Percentiles rank a stretch among this genome's conserved stretches.
phyloP scores from a whole-genome alignment of 257 asterid species.

The Linaria vulgaris region DNA sequence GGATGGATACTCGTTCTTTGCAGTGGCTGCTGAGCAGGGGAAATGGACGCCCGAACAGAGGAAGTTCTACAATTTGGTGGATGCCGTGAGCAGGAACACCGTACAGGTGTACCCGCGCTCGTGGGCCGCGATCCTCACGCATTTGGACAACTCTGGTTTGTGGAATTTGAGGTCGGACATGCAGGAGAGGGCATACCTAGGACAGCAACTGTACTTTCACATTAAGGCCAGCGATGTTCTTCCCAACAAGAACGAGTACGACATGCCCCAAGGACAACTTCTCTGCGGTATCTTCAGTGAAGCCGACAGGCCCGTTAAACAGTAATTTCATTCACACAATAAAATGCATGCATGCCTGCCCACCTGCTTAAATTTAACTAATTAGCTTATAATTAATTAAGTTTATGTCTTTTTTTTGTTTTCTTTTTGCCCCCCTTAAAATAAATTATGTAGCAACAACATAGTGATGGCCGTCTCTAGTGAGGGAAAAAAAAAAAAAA shows the following conservation, averaged over 20 bases:
- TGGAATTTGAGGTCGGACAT: conserved; percentile 49
- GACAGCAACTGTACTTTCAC: conserved; percentile 42
- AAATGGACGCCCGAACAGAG: conserved; percentile 23
- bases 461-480: not conserved
- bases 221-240: conserved; percentile 23
- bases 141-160: conserved; percentile 46
- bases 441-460: not conserved
- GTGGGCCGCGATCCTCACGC: conserved; percentile 38
- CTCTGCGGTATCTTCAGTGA: not conserved
- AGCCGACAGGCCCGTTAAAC: not conserved
- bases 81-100: conserved; percentile 24
- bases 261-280: conserved; percentile 26
- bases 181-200: conserved; percentile 41
- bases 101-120: conserved; percentile 41
- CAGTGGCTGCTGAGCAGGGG: conserved; percentile 24
- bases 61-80: conserved; percentile 21
- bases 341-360: no score
- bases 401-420: not conserved
- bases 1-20: conserved; percentile 24
- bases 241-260: conserved; percentile 35
- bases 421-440: not conserved
- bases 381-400: not conserved
- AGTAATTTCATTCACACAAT: not conserved
- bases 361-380: not conserved
- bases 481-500: no score